A percentile compares a stretch with the other conserved stretches of the same genome.
These are phyloP conservation scores for Micromonas commoda DNA, from an alignment of 139 green algal species.

Conservation along the genomic window DNA sequence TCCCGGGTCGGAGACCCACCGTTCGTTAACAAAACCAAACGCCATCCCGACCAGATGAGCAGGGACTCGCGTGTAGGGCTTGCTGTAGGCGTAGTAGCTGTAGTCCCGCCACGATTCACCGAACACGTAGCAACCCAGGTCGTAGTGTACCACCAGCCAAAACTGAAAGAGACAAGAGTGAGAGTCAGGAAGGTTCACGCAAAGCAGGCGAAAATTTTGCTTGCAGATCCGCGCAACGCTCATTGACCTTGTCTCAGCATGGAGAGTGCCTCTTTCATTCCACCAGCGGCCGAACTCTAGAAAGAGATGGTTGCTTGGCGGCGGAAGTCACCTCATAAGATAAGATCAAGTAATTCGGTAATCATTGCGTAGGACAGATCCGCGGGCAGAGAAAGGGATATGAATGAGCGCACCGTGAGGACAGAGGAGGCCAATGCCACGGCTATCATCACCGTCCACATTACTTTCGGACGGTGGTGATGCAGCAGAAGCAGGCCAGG, in stretches of 20 bases:
- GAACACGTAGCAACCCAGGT: background rate
- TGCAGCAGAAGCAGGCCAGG: background rate
- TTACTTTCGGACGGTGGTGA: background rate
- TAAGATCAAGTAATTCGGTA: background rate
- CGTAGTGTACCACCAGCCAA: background rate
- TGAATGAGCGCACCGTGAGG: background rate
- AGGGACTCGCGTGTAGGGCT: background rate
- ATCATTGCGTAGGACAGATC: background rate
- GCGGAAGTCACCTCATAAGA: background rate
- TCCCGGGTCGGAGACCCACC: background rate
- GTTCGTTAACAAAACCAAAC: background rate
- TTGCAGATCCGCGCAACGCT: background rate
- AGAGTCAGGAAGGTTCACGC: background rate
- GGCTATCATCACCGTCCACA: background rate
- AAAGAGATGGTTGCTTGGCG: no score
- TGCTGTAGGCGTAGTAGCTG: constrained; percentile 5
- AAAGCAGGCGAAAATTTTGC: background rate
- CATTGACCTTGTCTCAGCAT: background rate
- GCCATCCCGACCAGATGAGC: background rate
- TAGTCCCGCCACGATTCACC: background rate
- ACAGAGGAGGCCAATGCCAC: background rate
- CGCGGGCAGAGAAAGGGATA: no score
- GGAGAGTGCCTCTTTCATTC: background rate
- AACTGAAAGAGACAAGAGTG: background rate
- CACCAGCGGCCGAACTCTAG: no score